Percentiles rank a stretch among this genome's conserved stretches.
Conservation (phyloP, 176 grass and related monocot species). For the sorghum (Sorghum bicolor) region DNA sequence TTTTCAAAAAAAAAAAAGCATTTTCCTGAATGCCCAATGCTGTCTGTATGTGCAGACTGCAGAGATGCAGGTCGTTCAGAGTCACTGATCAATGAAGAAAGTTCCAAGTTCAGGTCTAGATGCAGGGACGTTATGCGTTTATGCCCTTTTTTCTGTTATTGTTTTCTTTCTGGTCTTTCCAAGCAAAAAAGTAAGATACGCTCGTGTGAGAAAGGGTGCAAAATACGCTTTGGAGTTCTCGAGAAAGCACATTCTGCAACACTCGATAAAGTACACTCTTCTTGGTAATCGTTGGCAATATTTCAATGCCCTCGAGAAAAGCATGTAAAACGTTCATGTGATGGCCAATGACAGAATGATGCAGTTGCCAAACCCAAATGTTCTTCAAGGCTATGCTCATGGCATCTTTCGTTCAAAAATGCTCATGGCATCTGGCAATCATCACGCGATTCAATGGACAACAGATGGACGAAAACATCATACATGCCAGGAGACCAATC, state of each 20-base stretch:
- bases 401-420: neutral
- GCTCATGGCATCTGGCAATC: constrained; percentile 1
- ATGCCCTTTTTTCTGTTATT: neutral
- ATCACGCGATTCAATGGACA: constrained; percentile 2
- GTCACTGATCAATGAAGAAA: neutral
- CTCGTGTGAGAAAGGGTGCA: constrained; percentile 32
- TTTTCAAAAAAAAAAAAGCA: neutral
- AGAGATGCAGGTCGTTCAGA: neutral
- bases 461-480: neutral
- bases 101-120: neutral
- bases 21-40: neutral
- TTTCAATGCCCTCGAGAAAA: constrained; percentile 33
- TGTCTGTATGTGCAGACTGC: neutral
- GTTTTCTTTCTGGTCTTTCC: constrained; percentile 3
- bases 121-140: neutral
- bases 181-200: constrained; percentile 15
- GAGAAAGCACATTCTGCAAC: constrained; percentile 26
- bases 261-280: constrained; percentile 37
- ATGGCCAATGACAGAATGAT: constrained; percentile 9
- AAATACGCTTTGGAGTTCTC: constrained; percentile 17
- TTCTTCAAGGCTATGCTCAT: neutral
- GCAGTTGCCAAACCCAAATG: neutral
- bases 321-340: constrained; percentile 5
- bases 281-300: constrained; percentile 24
- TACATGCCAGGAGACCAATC: neutral